phyloP scores from a whole-genome alignment of 805 yeast genomes.

The Candida railenensis region DNA sequence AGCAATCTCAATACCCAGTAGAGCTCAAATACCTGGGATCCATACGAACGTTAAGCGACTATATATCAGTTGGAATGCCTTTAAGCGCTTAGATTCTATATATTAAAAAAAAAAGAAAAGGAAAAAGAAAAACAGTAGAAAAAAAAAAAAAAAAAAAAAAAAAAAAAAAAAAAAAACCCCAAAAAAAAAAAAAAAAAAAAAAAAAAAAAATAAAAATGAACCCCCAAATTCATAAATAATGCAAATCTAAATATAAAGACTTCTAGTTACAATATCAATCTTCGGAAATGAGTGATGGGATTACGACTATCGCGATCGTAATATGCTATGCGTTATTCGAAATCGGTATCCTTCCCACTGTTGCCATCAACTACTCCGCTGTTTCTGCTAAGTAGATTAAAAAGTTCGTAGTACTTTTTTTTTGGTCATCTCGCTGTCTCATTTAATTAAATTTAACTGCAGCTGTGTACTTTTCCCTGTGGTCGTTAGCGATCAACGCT shows the following conservation, averaged over 20 bases:
- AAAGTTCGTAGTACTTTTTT: background rate
- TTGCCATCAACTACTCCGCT: background rate
- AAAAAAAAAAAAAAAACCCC: background rate
- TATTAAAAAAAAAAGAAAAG: too few species aligned
- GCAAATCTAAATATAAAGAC: background rate
- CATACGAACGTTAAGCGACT: too few species aligned
- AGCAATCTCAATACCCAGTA: too few species aligned
- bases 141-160: background rate
- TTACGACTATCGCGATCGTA: too few species aligned
- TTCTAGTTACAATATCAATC: background rate
- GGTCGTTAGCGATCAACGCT: background rate
- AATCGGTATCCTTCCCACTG: too few species aligned
- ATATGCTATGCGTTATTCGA: too few species aligned
- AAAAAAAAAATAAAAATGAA: background rate
- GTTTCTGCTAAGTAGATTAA: background rate
- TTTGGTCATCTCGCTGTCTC: background rate
- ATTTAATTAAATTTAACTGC: background rate
- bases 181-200: background rate
- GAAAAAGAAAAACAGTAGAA: background rate
- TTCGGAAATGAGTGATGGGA: background rate
- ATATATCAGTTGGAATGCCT: too few species aligned
- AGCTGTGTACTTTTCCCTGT: background rate
- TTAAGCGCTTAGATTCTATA: too few species aligned
- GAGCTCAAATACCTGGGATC: too few species aligned
- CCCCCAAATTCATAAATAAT: too few species aligned